These are phyloP conservation scores for Quercus phellos DNA, from an alignment of 331 rosid genomes.

Conservation along the genomic window DNA sequence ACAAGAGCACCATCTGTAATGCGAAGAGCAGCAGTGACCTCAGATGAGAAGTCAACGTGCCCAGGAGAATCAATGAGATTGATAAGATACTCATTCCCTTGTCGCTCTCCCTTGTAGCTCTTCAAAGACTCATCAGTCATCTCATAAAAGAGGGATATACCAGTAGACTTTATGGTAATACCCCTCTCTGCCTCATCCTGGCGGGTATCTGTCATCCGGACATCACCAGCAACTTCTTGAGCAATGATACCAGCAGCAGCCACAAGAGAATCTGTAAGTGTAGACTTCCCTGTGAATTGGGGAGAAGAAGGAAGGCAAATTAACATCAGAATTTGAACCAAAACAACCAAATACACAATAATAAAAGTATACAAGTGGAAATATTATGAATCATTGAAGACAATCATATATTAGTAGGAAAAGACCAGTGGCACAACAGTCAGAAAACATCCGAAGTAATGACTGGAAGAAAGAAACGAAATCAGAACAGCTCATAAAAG, in stretches of 20 bases:
- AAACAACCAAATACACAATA: background rate
- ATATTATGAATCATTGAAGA: background rate
- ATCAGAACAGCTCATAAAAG: too few species aligned
- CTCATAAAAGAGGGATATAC: conserved; percentile 85
- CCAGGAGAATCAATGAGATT: conserved; percentile 91
- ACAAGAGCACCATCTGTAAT: conserved; percentile 56
- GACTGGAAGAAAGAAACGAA: too few species aligned
- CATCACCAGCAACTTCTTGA: conserved; percentile 85
- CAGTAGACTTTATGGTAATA: conserved; percentile 80
- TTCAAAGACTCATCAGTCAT: conserved; percentile 54
- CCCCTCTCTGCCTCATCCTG: conserved; percentile 96
- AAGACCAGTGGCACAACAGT: background rate
- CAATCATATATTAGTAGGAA: background rate
- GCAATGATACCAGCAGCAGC: conserved; percentile 96
- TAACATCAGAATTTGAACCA: background rate
- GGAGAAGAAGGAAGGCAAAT: background rate
- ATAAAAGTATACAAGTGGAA: background rate
- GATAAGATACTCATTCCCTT: conserved; percentile 81
- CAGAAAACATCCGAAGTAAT: too few species aligned
- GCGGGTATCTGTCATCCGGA: conserved; percentile 89
- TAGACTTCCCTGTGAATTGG: conserved; percentile 54
- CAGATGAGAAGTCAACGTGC: conserved; percentile 87
- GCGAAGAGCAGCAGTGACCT: conserved; percentile 69
- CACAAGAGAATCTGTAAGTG: conserved; percentile 71
- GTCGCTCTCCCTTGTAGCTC: conserved; percentile 59